Evolutionary conservation across 257 asterid species (phyloP).

Genomic region (Lithospermum erythrorhizon): DNA sequence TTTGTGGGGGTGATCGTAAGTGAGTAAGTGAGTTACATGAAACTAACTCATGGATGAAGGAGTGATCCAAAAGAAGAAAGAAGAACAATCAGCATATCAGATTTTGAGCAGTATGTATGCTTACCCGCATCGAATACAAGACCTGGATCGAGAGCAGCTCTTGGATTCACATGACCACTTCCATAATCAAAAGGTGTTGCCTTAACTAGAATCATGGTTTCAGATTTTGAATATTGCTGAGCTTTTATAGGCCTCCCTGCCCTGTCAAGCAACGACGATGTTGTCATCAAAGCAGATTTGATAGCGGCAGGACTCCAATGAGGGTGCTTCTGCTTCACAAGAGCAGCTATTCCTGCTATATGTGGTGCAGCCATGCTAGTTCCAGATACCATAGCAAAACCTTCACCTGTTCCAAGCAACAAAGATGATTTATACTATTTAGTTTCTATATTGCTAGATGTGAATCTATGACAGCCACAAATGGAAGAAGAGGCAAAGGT

Average conservation of each 20-base stretch:
- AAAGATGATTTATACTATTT: neutral
- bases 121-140: constrained; percentile 65
- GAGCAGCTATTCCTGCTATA: constrained; percentile 80
- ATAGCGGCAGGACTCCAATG: constrained; percentile 87
- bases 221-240: constrained; percentile 61
- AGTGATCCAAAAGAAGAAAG: too few relatives aligned
- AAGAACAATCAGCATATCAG: neutral
- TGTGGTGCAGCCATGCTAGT: constrained; percentile 95
- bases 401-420: constrained; percentile 51
- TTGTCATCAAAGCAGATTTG: constrained; percentile 69
- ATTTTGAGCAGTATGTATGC: neutral
- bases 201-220: constrained; percentile 41
- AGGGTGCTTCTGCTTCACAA: constrained; percentile 65
- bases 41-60: neutral
- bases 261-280: constrained; percentile 53
- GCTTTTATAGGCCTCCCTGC: constrained; percentile 71
- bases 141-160: constrained; percentile 76
- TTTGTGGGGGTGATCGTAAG: neutral
- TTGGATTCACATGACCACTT: constrained; percentile 73
- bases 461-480: too few relatives aligned
- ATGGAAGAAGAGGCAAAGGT: too few relatives aligned
- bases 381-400: constrained; percentile 73
- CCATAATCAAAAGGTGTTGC: constrained; percentile 81
- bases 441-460: too few relatives aligned
- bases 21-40: too few relatives aligned